Evolutionary conservation across 1,139 yeast species (phyloP).

Genomic region (Saccharomycopsis crataegensis): DNA sequence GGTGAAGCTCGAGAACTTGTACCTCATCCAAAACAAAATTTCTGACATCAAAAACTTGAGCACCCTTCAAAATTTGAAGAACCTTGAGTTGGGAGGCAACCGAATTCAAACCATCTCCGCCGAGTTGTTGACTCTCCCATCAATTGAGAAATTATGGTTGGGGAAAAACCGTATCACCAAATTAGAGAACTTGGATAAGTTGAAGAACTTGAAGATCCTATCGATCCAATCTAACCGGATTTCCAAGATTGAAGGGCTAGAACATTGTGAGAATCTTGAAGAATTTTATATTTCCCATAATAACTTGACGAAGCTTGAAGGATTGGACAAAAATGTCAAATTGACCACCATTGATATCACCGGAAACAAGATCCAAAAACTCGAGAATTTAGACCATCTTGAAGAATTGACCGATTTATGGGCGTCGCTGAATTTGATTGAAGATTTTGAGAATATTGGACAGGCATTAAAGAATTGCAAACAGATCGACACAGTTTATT

Average conservation of each 20-base stretch:
- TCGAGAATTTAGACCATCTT: slow-evolving; percentile 64
- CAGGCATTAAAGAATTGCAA: slow-evolving; percentile 56
- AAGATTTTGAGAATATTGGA: slow-evolving; percentile 61
- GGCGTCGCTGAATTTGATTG: slow-evolving; percentile 76
- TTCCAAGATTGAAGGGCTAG: slow-evolving; percentile 75
- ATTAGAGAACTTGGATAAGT: slow-evolving; percentile 55
- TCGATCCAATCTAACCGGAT: slow-evolving; percentile 87
- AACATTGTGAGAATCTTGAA: slow-evolving; percentile 60
- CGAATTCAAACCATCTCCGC: slow-evolving; percentile 52
- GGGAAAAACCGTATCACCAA: slow-evolving; percentile 77
- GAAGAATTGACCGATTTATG: slow-evolving; percentile 77
- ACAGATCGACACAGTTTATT: slow-evolving; percentile 77
- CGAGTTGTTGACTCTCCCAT: slow-evolving; percentile 45
- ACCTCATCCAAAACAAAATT: slow-evolving; percentile 85
- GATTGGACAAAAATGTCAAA: slow-evolving; percentile 62
- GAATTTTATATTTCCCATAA: slow-evolving; percentile 88
- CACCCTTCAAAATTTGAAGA: slow-evolving; percentile 49
- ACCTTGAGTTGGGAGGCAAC: slow-evolving; percentile 91
- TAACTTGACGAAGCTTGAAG: slow-evolving; percentile 68
- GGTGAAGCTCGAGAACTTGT: slow-evolving; percentile 56
- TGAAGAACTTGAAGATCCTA: slow-evolving; percentile 61
- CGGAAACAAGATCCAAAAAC: slow-evolving; percentile 53
- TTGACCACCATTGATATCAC: slow-evolving; percentile 77
- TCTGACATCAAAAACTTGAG: slow-evolving; percentile 62
- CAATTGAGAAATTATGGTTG: slow-evolving; percentile 77